Evolutionary conservation across 2,329 filamentous ascomycete genomes (phyloP).

Genomic region (Cytospora leucostoma): DNA sequence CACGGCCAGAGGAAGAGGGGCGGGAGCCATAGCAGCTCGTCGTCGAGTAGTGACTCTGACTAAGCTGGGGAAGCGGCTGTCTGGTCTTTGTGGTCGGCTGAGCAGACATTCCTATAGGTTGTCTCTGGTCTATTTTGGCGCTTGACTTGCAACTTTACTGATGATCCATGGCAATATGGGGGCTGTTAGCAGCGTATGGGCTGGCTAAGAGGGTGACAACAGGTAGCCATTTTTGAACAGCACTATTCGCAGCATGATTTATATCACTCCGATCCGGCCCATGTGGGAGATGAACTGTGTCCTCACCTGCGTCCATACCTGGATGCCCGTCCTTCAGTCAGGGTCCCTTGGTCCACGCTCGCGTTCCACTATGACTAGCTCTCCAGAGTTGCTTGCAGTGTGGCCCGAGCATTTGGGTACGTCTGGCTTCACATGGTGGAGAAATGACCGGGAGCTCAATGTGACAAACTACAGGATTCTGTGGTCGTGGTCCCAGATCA

Average conservation of each 20-base stretch:
- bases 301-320: neutral
- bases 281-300: neutral
- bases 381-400: too few relatives aligned
- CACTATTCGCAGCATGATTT: neutral
- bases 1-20: slow-evolving; percentile 18
- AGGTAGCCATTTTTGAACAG: neutral
- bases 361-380: too few relatives aligned
- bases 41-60: slow-evolving; percentile 18
- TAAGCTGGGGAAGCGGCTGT: slow-evolving; percentile 5
- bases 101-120: neutral
- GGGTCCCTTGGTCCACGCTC: neutral
- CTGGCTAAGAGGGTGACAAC: neutral
- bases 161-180: neutral
- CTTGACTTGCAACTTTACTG: neutral
- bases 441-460: too few relatives aligned
- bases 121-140: neutral
- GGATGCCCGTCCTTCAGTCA: neutral
- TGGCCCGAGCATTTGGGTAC: too few relatives aligned
- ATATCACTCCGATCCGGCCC: neutral
- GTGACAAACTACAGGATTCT: too few relatives aligned
- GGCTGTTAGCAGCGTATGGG: neutral
- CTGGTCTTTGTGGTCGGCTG: neutral
- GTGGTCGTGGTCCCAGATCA: too few relatives aligned
- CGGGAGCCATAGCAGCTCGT: slow-evolving; percentile 16
- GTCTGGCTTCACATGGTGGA: too few relatives aligned